A percentile compares a stretch with the other conserved stretches of the same genome.
These are phyloP conservation scores for Annulohypoxylon maeteangense DNA, from an alignment of 495 filamentous ascomycete species.

Conservation along the genomic window DNA sequence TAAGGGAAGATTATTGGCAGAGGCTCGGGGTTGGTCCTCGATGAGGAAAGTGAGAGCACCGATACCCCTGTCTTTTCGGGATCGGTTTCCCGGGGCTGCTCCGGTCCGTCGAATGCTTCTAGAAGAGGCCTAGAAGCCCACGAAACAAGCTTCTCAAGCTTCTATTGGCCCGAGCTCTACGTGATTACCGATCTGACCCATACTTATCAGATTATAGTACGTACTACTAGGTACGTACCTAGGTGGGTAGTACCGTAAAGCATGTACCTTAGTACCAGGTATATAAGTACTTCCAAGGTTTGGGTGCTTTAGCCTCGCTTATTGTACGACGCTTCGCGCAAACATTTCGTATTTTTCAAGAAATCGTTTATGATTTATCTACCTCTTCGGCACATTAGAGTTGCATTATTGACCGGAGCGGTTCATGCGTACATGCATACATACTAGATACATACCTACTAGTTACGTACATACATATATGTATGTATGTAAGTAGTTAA, in stretches of 20 bases:
- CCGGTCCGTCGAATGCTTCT: slow-evolving; percentile 40
- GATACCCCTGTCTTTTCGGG: slow-evolving; percentile 35
- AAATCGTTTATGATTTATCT: slow-evolving; percentile 6
- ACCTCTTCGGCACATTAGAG: slow-evolving; percentile 23
- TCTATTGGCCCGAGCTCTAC: slow-evolving; percentile 31
- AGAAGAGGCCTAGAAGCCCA: slow-evolving; percentile 38
- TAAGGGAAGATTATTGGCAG: slow-evolving; percentile 39
- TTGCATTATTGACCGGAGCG: slow-evolving; percentile 23
- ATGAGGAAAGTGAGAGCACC: slow-evolving; percentile 41
- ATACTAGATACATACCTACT: too few relatives aligned
- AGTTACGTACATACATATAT: neutral
- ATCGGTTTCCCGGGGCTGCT: slow-evolving; percentile 39
- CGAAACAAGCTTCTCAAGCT: slow-evolving; percentile 24
- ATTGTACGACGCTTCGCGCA: slow-evolving; percentile 1
- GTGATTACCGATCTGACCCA: slow-evolving; percentile 45
- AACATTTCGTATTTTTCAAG: slow-evolving; percentile 17
- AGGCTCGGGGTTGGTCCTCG: slow-evolving; percentile 36
- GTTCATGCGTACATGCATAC: neutral
- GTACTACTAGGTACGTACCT: neutral
- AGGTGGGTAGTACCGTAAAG: neutral
- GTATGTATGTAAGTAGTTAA: neutral
- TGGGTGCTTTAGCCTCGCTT: slow-evolving; percentile 10
- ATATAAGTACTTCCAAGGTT: neutral
- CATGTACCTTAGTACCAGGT: neutral
- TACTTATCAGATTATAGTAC: slow-evolving; percentile 36